Evolutionary conservation across 352 stramenopile species (phyloP), one percentile per base, ranked within the genome.

Genomic region (Blastocystis sp.): DNA sequence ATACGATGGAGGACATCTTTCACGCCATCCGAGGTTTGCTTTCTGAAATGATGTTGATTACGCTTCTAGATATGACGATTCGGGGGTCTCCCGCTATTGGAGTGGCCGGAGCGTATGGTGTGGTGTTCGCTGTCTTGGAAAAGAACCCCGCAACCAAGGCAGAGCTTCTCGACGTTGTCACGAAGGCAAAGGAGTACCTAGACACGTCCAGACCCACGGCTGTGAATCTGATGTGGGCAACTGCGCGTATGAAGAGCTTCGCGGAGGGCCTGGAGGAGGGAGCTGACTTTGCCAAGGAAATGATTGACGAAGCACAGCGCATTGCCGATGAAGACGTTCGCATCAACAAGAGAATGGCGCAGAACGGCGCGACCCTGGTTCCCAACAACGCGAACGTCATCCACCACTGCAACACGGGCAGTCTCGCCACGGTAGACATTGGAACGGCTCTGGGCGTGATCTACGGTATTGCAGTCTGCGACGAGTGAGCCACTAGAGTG

Each of bases 341-440:
- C 41, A 95, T 94, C 84, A 96, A 95, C 88, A 92, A 92, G 76
- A 90, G 92, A 14, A 89, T 96, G 88, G 94, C 92, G 62, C 80
- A 94, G 88, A 94, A 94, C 84, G 93, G 93, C 43, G 92, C 92
- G 0, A 90, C 90, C 45, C 89, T 96, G 23, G 91, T 96, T n/a
- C 90, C 90, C 14, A 10, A 89, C 0, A 92, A 91, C 23, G 90
- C 91, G 64, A 95, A 96, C 88, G 92, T 98, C 34, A 90, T 98
- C 64, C 96, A 97, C 86, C 96, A 98, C 91, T 99, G 96, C 92
- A 99, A 99, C 91, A 99, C 96, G 0, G 95, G 95, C 17, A 92
- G 91, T 19, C 92, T 99, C 76, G 96, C 96, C 28, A 98, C 95
- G 0, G 95, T 97, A 19, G 94, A 96, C 77, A 95, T 97, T 89